Conservation (phyloP, 805 yeast genomes). For the Candida vartiovaarae region DNA sequence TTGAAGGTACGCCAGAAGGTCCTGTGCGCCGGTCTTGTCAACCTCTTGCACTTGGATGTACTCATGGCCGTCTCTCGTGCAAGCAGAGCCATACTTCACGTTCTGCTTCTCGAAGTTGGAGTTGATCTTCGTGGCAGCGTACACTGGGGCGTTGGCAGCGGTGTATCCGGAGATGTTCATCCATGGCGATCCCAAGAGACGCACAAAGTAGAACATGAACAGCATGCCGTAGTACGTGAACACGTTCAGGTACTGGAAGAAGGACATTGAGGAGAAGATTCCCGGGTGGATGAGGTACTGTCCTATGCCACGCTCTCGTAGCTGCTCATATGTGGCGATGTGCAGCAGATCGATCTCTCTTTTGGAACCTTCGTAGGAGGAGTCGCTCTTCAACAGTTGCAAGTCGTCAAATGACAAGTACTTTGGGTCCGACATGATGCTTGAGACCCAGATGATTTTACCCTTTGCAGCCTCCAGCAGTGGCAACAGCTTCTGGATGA, state of each 20-base stretch:
- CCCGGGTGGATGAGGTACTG: constrained; percentile 92
- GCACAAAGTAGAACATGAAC: constrained; percentile 71
- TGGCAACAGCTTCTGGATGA: constrained; percentile 59
- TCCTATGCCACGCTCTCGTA: constrained; percentile 47
- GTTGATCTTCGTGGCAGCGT: constrained; percentile 49
- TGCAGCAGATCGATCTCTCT: constrained; percentile 80
- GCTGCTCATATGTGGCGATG: constrained; percentile 51
- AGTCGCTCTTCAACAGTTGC: constrained; percentile 54
- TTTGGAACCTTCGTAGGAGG: constrained; percentile 89
- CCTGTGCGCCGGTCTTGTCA: constrained; percentile 57
- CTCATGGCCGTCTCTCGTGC: constrained; percentile 57
- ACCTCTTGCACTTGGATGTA: constrained; percentile 48
- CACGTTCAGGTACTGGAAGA: constrained; percentile 65
- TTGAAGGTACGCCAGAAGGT: constrained; percentile 60
- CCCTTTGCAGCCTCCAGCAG: constrained; percentile 52
- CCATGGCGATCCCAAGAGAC: constrained; percentile 79
- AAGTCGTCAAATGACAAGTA: constrained; percentile 69
- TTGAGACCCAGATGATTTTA: constrained; percentile 76
- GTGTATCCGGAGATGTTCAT: constrained; percentile 83
- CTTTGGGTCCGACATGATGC: constrained; percentile 73
- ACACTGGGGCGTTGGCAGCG: constrained; percentile 84
- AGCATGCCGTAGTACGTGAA: constrained; percentile 85
- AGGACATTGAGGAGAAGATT: constrained; percentile 78
- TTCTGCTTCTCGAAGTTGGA: constrained; percentile 39
- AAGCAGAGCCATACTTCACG: constrained; percentile 68